phyloP scores from a whole-genome alignment of 2,329 filamentous ascomycete genomes.

The Shiraia bambusicola region DNA sequence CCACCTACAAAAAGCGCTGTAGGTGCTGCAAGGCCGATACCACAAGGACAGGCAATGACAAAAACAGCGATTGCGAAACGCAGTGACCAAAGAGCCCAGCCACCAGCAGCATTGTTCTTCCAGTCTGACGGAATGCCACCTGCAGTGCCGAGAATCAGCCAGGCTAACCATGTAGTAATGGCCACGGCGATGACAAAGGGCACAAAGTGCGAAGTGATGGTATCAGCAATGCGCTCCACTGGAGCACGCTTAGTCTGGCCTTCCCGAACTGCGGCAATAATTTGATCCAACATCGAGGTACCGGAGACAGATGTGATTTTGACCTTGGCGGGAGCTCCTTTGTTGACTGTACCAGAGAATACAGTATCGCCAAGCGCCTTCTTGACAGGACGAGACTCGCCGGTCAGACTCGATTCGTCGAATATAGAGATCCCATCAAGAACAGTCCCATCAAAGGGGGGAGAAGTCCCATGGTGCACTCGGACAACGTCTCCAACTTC shows the following conservation, averaged over 20 bases:
- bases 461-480: conserved; percentile 76
- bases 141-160: conserved; percentile 65
- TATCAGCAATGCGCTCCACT: conserved; percentile 72
- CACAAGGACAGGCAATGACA: conserved; percentile 83
- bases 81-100: conserved; percentile 72
- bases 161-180: conserved; percentile 69
- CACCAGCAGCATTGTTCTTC: conserved; percentile 57
- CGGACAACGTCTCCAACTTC: conserved; percentile 60
- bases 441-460: conserved; percentile 76
- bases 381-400: conserved; percentile 68
- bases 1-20: conserved; percentile 82
- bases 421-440: conserved; percentile 63
- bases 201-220: conserved; percentile 75
- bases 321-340: conserved; percentile 62
- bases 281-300: conserved; percentile 76
- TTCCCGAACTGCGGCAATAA: conserved; percentile 74
- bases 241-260: conserved; percentile 75
- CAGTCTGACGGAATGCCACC: conserved; percentile 60
- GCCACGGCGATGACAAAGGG: conserved; percentile 70
- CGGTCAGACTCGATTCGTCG: conserved; percentile 88
- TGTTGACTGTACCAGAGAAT: conserved; percentile 75
- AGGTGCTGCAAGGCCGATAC: conserved; percentile 79
- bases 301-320: conserved; percentile 66
- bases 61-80: conserved; percentile 86
- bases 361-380: conserved; percentile 66